Evolutionary conservation across 2,329 filamentous ascomycete genomes (phyloP).

Genomic region (Penicillium digitatum): DNA sequence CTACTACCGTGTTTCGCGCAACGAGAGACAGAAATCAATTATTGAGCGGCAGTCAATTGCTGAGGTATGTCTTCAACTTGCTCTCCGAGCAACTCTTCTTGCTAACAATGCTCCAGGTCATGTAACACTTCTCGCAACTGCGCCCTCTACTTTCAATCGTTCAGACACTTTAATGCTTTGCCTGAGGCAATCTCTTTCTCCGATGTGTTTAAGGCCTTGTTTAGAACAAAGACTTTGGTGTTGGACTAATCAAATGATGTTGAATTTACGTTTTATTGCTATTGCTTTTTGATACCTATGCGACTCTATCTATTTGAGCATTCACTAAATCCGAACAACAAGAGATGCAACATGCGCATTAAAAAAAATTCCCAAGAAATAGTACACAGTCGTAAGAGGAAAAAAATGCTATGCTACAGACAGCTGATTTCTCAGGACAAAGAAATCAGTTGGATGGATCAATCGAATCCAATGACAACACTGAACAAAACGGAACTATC

Average conservation of each 20-base stretch:
- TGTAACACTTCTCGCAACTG: conserved; percentile 10
- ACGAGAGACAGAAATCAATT: conserved; percentile 79
- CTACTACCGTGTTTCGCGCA: conserved; percentile 81
- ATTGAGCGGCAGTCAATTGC: conserved; percentile 64
- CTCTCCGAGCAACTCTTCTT: neutral
- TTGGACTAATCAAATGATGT: neutral
- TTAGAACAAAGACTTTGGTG: neutral
- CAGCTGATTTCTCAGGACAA: conserved; percentile 7
- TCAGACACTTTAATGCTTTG: neutral
- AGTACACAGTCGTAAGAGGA: conserved; percentile 22
- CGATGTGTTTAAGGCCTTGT: neutral
- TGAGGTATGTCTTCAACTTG: conserved; percentile 38
- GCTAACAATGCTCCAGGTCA: conserved; percentile 17
- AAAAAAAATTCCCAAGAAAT: conserved; percentile 21
- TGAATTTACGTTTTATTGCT: neutral
- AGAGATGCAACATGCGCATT: conserved; percentile 7
- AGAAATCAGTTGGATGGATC: conserved; percentile 12
- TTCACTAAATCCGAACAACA: neutral
- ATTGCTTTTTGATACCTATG: neutral
- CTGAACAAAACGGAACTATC: conserved; percentile 7
- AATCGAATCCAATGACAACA: conserved; percentile 9
- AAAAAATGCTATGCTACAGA: conserved; percentile 27
- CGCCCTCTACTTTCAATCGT: neutral
- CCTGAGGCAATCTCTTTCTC: neutral
- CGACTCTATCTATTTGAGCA: neutral